Percentiles rank a stretch among this genome's conserved stretches.
Evolutionary conservation across 2,329 filamentous ascomycete species (phyloP).

Genomic region (Cercospora sp.): DNA sequence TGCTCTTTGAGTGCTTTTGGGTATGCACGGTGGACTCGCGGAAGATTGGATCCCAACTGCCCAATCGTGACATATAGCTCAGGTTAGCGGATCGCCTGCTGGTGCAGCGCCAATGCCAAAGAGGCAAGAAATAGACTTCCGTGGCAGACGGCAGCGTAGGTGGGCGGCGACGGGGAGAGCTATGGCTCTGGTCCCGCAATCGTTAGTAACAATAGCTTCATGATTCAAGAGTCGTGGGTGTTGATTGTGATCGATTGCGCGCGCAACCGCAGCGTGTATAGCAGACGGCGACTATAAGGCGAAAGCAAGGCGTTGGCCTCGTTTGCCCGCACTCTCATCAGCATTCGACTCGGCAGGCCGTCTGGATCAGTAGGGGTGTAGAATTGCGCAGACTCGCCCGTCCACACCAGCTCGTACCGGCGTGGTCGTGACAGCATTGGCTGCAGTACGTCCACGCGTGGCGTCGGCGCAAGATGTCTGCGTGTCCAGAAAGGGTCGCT

Average conservation of each 20-base stretch:
- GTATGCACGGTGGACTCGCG: constrained; percentile 1
- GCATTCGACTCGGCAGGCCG: background rate
- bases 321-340: background rate
- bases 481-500: background rate
- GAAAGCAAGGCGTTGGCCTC: background rate
- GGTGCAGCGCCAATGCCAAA: background rate
- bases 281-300: background rate
- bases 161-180: constrained; percentile 3
- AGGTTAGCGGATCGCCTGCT: constrained; percentile 8
- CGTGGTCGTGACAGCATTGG: background rate
- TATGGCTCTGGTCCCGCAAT: background rate
- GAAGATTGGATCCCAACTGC: constrained; percentile 5
- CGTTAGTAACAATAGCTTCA: background rate
- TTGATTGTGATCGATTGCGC: background rate
- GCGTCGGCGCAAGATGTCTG: background rate
- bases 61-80: constrained; percentile 1
- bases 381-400: background rate
- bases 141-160: background rate
- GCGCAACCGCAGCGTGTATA: background rate
- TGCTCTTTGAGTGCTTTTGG: background rate
- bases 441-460: background rate
- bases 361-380: background rate
- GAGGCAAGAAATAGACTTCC: constrained; percentile 3
- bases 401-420: background rate
- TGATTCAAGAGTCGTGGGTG: constrained; percentile 7